Evolutionary conservation across 75 land plant genomes (phyloP).

Genomic region (Selaginella moellendorffii): DNA sequence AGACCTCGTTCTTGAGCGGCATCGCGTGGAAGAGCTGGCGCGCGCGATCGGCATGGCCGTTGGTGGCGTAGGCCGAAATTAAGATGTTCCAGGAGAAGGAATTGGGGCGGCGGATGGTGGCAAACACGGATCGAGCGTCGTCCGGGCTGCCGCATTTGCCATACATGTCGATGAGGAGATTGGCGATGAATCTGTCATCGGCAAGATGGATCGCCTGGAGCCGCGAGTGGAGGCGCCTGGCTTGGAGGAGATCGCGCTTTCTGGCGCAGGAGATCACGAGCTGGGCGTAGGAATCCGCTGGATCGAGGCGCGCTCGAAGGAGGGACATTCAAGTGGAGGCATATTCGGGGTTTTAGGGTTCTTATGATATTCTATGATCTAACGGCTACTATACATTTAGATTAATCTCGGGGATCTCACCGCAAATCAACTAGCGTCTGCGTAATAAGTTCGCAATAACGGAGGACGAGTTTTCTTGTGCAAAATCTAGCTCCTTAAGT

Average conservation of each 20-base stretch:
- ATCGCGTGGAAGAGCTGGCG: not conserved
- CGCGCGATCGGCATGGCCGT: not conserved
- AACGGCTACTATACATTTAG: too few species aligned
- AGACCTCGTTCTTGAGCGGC: not conserved
- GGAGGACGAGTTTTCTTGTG: too few species aligned
- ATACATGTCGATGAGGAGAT: slow-evolving; percentile 5
- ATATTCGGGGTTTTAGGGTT: too few species aligned
- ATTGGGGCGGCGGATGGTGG: not conserved
- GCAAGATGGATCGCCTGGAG: not conserved
- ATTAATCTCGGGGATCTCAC: too few species aligned
- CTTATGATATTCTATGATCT: too few species aligned
- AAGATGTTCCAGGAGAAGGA: slow-evolving; percentile 7
- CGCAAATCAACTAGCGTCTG: too few species aligned
- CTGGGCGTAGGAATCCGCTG: too few species aligned
- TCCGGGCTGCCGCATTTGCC: not conserved
- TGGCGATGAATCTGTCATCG: not conserved
- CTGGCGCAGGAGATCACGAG: not conserved
- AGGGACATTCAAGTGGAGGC: too few species aligned
- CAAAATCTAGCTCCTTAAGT: too few species aligned
- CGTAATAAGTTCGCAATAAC: too few species aligned
- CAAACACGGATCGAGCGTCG: slow-evolving; percentile 2
- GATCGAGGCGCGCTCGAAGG: too few species aligned
- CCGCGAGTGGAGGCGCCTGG: not conserved
- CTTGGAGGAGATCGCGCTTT: not conserved
- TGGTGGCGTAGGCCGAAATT: not conserved